phyloP scores from a whole-genome alignment of 257 asterid genomes.

The Solanum virginianum region DNA sequence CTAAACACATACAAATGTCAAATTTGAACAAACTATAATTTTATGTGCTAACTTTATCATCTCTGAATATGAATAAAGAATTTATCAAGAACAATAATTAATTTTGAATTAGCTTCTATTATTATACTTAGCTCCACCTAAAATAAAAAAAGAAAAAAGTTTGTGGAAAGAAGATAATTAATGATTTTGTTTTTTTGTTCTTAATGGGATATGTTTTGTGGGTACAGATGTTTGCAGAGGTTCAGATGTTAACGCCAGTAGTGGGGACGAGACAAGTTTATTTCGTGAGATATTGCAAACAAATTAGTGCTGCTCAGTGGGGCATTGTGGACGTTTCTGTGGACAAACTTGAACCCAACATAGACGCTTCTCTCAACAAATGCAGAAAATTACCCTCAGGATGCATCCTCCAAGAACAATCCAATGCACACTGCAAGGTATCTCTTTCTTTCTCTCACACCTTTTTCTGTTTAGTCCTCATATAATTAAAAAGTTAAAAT shows the following conservation, averaged over 20 bases:
- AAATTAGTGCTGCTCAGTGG: constrained; percentile 52
- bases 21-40: too few species aligned
- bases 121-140: too few species aligned
- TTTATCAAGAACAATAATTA: not conserved
- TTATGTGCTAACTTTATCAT: too few species aligned
- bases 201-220: not conserved
- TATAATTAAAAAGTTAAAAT: too few species aligned
- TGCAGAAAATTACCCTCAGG: constrained; percentile 86
- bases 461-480: too few species aligned
- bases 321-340: constrained; percentile 52
- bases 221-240: constrained; percentile 69
- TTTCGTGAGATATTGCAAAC: constrained; percentile 59
- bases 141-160: not conserved
- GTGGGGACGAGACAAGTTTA: constrained; percentile 69
- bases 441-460: not conserved
- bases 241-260: constrained; percentile 82
- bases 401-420: constrained; percentile 67
- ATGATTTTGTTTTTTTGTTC: not conserved
- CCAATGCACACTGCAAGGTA: constrained; percentile 88
- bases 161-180: not conserved
- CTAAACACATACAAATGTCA: too few species aligned
- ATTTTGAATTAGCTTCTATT: not conserved
- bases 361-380: constrained; percentile 42
- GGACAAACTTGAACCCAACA: constrained; percentile 23
- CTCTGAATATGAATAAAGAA: too few species aligned